Base-by-base conservation (phyloP, 768 basidiomycete genomes). In the Lentinus tigrinus region DNA sequence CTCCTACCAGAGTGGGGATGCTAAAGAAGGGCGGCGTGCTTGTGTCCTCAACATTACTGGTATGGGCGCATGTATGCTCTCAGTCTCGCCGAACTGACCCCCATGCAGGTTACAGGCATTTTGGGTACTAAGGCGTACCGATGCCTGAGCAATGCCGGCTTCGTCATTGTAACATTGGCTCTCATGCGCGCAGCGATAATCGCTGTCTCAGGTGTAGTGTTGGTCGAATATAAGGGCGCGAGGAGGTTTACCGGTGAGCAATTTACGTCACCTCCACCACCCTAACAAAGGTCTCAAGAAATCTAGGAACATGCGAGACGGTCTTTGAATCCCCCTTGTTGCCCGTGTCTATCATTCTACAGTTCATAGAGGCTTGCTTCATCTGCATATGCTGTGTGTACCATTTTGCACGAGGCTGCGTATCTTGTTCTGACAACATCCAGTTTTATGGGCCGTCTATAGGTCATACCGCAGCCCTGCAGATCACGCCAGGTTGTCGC, bases 81-180 rank as follows among this genome's bases (percentile, higher is more conserved):
- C 31, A 31, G 21, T 6, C 38, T 7, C 46, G 51, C 39, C 52
- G 31, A 6, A 47, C 42, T 48, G 16, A 55, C 37, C 11, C 47
- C 48, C 36, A 26, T 38, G 9, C 53, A 87, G 87, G 77, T 87
- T 40, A 79, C 83, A 0, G 85, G 84, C 28, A 81, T 87, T 28
- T 73, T 85, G 34, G 87, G 87, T 14, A 73, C 82, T 63, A 89
- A 89, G 67, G 85, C 82, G 8, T 88, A 87, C 63, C 80, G 79
- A 64, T 88, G 85, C 63, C 70, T 87, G 60, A 79, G 84, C 67
- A 80, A 81, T 57, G 80, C 83, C n/a, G 75, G 75, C n/a, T 61
- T 83, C 53, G 78, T 89, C 52, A 73, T 82, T 14, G 60, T 74
- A 21, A 64, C 76, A 17, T 65, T 87, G 40, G 65, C 65, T 3